Evolutionary conservation across 192 early-diverging fungal genomes (phyloP).

Genomic region (Coemansia sp.): DNA sequence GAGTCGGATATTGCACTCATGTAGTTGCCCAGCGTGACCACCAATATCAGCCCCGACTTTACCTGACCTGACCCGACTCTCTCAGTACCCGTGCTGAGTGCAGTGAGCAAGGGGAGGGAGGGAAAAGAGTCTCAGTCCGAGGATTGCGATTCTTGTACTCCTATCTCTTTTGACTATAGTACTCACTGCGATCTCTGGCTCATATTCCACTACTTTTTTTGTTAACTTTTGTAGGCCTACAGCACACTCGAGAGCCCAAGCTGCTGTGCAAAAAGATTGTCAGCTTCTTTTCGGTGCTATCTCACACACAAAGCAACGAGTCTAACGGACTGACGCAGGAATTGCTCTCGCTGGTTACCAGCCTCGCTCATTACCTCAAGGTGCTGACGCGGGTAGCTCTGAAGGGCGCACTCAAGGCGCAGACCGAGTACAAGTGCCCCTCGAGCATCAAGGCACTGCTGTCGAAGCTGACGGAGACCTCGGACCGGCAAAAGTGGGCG

Average conservation of each 20-base stretch:
- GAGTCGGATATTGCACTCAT: conserved; percentile 2
- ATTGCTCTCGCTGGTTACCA: conserved; percentile 85
- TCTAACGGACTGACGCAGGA: conserved; percentile 72
- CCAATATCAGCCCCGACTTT: background rate
- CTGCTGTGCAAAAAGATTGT: conserved; percentile 94
- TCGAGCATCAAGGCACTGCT: conserved; percentile 66
- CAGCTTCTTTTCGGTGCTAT: conserved; percentile 90
- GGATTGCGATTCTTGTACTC: background rate
- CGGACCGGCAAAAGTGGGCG: conserved; percentile 57
- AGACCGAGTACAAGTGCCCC: conserved; percentile 56
- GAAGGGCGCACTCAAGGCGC: conserved; percentile 76
- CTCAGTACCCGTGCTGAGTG: background rate
- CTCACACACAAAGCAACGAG: conserved; percentile 65
- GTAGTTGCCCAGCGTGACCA: conserved; percentile 1
- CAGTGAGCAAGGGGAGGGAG: background rate
- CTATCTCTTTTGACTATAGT: background rate
- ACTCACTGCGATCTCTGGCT: background rate
- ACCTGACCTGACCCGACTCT: background rate
- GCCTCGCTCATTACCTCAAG: conserved; percentile 91
- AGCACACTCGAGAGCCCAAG: conserved; percentile 88
- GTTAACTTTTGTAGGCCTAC: conserved; percentile 48
- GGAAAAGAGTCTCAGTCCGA: background rate
- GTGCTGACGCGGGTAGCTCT: conserved; percentile 86
- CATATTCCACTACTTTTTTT: conserved; percentile 4
- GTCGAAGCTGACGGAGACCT: conserved; percentile 73